A percentile compares a stretch with the other conserved stretches of the same genome.
phyloP scores from a whole-genome alignment of 768 basidiomycete species.

The Phylloporus arenicola region DNA sequence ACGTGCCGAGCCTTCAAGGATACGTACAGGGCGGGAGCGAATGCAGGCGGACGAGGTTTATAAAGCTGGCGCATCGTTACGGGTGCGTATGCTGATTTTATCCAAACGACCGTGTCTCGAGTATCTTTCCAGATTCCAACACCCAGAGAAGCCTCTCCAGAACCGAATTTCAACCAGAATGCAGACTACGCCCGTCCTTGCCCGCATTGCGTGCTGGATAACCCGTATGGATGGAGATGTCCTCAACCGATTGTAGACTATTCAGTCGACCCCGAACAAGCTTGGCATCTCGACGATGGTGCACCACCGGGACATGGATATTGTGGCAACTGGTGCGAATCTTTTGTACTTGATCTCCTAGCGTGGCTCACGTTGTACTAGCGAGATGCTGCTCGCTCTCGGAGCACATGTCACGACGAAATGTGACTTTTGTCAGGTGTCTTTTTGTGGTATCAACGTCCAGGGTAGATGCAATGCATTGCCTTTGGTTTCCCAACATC shows the following conservation, averaged over 20 bases:
- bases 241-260: conserved; percentile 78
- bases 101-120: neutral
- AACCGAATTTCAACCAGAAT: conserved; percentile 62
- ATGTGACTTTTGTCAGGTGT: conserved; percentile 79
- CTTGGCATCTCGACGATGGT: conserved; percentile 76
- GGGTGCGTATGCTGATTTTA: conserved; percentile 41
- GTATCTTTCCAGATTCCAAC: conserved; percentile 55
- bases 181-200: conserved; percentile 71
- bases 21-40: conserved; percentile 64
- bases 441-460: conserved; percentile 77
- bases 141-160: conserved; percentile 71
- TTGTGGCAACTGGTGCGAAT: conserved; percentile 73
- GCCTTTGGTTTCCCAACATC: conserved; percentile 54
- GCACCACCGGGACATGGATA: conserved; percentile 72
- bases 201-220: conserved; percentile 67
- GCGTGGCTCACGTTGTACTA: conserved; percentile 21
- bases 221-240: conserved; percentile 75
- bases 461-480: conserved; percentile 67
- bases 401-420: conserved; percentile 72
- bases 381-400: conserved; percentile 71
- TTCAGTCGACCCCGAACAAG: conserved; percentile 57
- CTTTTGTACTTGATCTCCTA: neutral
- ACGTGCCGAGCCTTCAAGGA: conserved; percentile 63
- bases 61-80: conserved; percentile 51
- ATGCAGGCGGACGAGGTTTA: conserved; percentile 83